Conservation (phyloP, 768 basidiomycete genomes). For the Sporobolomyces phaffii region DNA sequence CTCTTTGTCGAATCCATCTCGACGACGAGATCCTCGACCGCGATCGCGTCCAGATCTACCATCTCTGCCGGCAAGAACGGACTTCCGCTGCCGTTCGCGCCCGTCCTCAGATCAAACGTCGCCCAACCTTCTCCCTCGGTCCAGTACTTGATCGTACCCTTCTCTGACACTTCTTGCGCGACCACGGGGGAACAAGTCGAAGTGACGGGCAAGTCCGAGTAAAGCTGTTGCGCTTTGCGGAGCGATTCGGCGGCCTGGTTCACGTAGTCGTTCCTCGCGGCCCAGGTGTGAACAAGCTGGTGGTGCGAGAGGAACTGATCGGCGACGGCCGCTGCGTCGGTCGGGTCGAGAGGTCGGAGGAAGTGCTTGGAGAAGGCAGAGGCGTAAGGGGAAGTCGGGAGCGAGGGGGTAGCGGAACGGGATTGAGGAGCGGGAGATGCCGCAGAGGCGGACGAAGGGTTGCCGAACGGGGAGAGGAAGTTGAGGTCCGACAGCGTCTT, state of each 20-base stretch:
- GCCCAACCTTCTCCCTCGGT: constrained; percentile 22
- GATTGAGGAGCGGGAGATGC: constrained; percentile 2
- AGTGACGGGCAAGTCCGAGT: not conserved
- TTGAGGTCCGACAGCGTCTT: constrained; percentile 13
- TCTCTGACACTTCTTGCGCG: not conserved
- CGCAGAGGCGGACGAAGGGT: not conserved
- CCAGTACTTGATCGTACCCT: constrained; percentile 30
- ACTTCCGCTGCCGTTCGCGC: not conserved
- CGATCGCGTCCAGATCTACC: constrained; percentile 4
- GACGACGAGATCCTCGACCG: constrained; percentile 10
- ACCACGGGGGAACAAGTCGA: not conserved
- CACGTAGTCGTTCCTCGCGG: constrained; percentile 17
- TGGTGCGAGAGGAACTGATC: constrained; percentile 34
- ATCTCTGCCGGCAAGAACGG: constrained; percentile 35
- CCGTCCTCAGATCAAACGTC: constrained; percentile 5
- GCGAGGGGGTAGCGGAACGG: not conserved
- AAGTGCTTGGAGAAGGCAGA: constrained; percentile 22
- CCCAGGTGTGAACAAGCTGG: constrained; percentile 18
- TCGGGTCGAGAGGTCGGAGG: constrained; percentile 29
- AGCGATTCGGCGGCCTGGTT: constrained; percentile 10
- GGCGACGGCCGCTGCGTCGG: constrained; percentile 14
- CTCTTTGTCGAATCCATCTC: constrained; percentile 35
- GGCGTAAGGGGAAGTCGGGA: not conserved
- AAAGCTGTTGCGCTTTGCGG: constrained; percentile 11
- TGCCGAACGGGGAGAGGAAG: constrained; percentile 24